Evolutionary conservation across 306 rosid genomes (phyloP).

Genomic region (Medicago lupulina): DNA sequence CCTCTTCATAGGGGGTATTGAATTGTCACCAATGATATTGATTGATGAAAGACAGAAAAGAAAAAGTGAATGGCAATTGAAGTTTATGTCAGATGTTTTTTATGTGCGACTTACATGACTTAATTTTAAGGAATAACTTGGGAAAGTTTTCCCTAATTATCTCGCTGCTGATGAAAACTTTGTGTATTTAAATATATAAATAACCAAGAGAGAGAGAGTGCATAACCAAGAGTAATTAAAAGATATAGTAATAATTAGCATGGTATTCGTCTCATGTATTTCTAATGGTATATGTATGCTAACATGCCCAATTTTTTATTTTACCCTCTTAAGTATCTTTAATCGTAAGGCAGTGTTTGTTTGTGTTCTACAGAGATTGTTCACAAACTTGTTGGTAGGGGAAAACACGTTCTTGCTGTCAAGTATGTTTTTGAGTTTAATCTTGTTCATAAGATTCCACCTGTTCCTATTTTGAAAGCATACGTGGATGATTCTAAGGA

Average conservation of each 20-base stretch:
- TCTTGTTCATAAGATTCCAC: slow-evolving; percentile 71
- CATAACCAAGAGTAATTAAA: not conserved
- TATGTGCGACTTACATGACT: not conserved
- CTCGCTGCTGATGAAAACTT: not conserved
- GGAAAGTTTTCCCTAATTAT: slow-evolving; percentile 3
- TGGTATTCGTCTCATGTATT: not conserved
- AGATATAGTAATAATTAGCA: not conserved
- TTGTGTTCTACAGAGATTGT: slow-evolving; percentile 70
- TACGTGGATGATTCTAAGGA: slow-evolving; percentile 62
- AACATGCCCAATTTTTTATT: not conserved
- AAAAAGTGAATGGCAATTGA: too few species aligned
- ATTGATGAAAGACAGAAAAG: too few species aligned
- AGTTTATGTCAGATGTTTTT: too few species aligned
- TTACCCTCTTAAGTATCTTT: slow-evolving; percentile 22
- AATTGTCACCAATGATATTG: not conserved
- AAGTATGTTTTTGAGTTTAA: slow-evolving; percentile 71
- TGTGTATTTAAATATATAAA: not conserved
- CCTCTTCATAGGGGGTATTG: not conserved
- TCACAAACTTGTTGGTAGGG: slow-evolving; percentile 61
- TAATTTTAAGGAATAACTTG: slow-evolving; percentile 8
- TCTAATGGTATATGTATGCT: not conserved
- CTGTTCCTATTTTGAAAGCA: slow-evolving; percentile 70
- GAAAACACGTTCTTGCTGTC: slow-evolving; percentile 69
- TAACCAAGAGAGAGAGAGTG: not conserved
- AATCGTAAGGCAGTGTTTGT: slow-evolving; percentile 8